Base-by-base conservation (phyloP, 805 yeast genomes). In the Candida khao-thaluensis region DNA sequence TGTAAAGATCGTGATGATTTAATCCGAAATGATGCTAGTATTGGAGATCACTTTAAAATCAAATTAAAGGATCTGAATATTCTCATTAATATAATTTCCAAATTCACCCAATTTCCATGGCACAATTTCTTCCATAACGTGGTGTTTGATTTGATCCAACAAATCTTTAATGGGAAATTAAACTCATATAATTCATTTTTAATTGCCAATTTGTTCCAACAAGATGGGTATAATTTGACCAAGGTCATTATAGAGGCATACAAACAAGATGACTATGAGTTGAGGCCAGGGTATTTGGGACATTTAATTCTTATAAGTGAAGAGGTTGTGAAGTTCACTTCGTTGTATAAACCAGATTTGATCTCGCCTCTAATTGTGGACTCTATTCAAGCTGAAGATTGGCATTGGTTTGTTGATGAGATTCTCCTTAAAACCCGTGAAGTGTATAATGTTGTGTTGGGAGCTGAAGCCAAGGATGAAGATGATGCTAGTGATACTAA, bases 121-220 rank as follows among this genome's bases (percentile, higher is more conserved):
- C 93, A 93, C 60, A 93, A 93, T 57, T 93, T 93, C 56, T 76
- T 93, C 70, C 99, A 93, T 62, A 93, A 91, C 55, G 99, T 93
- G 42, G 96, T 93, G 7, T 93, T 91, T 70, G 99, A 93, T 63
- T 79, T 93, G 45, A 83, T 93, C 22, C 99, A 93, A 61, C 99
- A 93, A 59, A 80, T 93, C 14, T 76, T 93, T 59, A 89, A 88
- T 60, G 98, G 96, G 72, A 91, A 86, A 47, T 77, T 83, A 43
- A 91, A 95, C 10, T 90, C 84, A 53, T 91, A 90, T 64, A 81
- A 84, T 47, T 89, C 73, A 2, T 69, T 69, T 40, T 54, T 69
- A 38, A 68, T 69, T 34, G 56, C 57, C n/a, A 59, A 57, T 30
- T 38, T 60, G 16, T 60, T 60, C 35, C 45, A 49, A 28, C 21